Evolutionary conservation across 164 flowering plant species (phyloP).

Genomic region (Nymphaea thermarum): DNA sequence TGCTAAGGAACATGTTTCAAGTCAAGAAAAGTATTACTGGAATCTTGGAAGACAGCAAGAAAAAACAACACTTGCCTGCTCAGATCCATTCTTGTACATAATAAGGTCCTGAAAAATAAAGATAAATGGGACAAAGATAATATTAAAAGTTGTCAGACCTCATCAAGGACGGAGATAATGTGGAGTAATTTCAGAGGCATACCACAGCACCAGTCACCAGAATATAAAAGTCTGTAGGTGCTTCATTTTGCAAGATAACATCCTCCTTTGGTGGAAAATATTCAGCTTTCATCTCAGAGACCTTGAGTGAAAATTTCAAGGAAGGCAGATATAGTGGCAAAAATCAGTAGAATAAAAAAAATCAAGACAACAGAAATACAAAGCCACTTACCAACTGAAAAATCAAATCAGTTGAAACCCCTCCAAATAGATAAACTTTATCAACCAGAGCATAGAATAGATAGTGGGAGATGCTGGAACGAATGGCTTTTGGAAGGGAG

Average conservation of each 20-base stretch:
- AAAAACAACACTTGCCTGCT: slow-evolving; percentile 26
- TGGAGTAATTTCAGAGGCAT: slow-evolving; percentile 5
- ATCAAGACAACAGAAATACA: not conserved
- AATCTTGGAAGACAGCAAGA: not conserved
- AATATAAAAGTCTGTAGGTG: slow-evolving; percentile 88
- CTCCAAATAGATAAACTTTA: slow-evolving; percentile 68
- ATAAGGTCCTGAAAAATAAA: slow-evolving; percentile 53
- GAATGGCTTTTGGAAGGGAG: slow-evolving; percentile 84
- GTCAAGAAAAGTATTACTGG: too few species aligned
- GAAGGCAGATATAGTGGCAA: not conserved
- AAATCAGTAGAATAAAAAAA: not conserved
- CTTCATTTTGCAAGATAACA: slow-evolving; percentile 89
- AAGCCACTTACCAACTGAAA: slow-evolving; percentile 63
- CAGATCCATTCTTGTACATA: slow-evolving; percentile 43
- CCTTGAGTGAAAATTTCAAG: slow-evolving; percentile 25
- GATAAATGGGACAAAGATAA: not conserved
- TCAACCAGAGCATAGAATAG: slow-evolving; percentile 74
- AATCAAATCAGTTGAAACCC: slow-evolving; percentile 79
- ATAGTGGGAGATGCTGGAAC: slow-evolving; percentile 76
- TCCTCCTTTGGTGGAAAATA: slow-evolving; percentile 93
- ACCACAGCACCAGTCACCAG: slow-evolving; percentile 85
- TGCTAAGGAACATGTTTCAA: too few species aligned
- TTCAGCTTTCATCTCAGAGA: slow-evolving; percentile 94
- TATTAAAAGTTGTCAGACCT: not conserved
- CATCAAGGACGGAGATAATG: not conserved